Percentiles rank a stretch among this genome's conserved stretches.
Conservation (phyloP, 73 alveolate genomes). For the Uronychia setigera region DNA sequence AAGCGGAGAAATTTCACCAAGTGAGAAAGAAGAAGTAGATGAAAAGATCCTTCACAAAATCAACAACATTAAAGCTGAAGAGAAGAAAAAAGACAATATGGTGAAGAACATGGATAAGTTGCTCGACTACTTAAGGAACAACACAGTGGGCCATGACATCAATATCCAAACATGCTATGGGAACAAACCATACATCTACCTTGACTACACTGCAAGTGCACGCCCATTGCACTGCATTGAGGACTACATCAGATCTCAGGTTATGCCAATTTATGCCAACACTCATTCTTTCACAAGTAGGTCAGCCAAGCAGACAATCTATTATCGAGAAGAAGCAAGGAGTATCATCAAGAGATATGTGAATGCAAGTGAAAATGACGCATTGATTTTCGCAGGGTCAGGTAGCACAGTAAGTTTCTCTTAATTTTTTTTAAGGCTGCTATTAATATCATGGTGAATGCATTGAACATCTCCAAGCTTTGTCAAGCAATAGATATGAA, state of each 20-base stretch:
- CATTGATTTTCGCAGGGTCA: slow-evolving; percentile 84
- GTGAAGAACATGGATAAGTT: slow-evolving; percentile 29
- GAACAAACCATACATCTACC: slow-evolving; percentile 80
- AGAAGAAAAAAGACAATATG: slow-evolving; percentile 1
- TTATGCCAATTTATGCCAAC: slow-evolving; percentile 91
- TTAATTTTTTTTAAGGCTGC: slow-evolving; percentile 32
- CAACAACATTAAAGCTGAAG: neutral
- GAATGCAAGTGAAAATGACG: slow-evolving; percentile 88
- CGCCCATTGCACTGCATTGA: slow-evolving; percentile 85
- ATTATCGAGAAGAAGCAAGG: slow-evolving; percentile 91
- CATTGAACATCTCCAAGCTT: slow-evolving; percentile 29
- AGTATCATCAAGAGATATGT: slow-evolving; percentile 86
- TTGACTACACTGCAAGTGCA: slow-evolving; percentile 95
- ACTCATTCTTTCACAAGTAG: slow-evolving; percentile 88
- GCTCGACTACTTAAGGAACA: slow-evolving; percentile 2
- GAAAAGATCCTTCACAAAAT: neutral
- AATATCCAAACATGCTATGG: slow-evolving; percentile 92
- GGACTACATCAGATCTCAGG: slow-evolving; percentile 78
- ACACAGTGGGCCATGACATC: slow-evolving; percentile 64
- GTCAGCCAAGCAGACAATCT: slow-evolving; percentile 85
- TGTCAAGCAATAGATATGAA: slow-evolving; percentile 5
- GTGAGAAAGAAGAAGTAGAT: neutral
- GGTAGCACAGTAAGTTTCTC: slow-evolving; percentile 77
- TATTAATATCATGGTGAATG: slow-evolving; percentile 26
- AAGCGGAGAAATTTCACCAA: neutral